Conservation (phyloP, 192 early-diverging fungal species). For the Coemansia sp. region DNA sequence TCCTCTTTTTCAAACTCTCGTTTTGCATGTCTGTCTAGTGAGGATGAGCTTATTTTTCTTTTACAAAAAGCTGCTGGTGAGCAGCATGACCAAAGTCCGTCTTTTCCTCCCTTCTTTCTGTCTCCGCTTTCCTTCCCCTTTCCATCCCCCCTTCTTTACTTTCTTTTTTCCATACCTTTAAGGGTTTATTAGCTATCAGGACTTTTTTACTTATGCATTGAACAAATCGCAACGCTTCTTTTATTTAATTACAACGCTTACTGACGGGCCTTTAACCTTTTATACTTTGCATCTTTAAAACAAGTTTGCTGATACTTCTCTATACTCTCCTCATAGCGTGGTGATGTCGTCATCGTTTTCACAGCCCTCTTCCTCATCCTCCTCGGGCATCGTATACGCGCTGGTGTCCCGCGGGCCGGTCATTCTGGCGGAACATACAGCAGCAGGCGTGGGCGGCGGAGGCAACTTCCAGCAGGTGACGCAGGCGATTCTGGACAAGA, state of each 20-base stretch:
- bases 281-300: background rate
- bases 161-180: background rate
- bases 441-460: constrained; percentile 24
- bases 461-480: constrained; percentile 85
- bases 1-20: no score
- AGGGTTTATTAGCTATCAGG: no score
- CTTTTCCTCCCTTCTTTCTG: background rate
- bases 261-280: background rate
- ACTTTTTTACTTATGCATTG: constrained; percentile 9
- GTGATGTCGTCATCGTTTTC: constrained; percentile 4
- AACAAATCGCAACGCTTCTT: background rate
- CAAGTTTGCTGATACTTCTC: background rate
- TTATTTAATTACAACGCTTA: background rate
- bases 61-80: no score
- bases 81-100: no score
- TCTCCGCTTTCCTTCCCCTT: background rate
- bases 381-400: constrained; percentile 71
- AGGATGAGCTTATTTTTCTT: no score
- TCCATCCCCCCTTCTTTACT: background rate
- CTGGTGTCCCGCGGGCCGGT: constrained; percentile 75
- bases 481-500: constrained; percentile 85
- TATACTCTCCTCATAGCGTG: background rate
- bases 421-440: constrained; percentile 82
- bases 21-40: no score
- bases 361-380: constrained; percentile 17